Base-by-base conservation (phyloP, 306 rosid species). In the Vigna hirtella region DNA sequence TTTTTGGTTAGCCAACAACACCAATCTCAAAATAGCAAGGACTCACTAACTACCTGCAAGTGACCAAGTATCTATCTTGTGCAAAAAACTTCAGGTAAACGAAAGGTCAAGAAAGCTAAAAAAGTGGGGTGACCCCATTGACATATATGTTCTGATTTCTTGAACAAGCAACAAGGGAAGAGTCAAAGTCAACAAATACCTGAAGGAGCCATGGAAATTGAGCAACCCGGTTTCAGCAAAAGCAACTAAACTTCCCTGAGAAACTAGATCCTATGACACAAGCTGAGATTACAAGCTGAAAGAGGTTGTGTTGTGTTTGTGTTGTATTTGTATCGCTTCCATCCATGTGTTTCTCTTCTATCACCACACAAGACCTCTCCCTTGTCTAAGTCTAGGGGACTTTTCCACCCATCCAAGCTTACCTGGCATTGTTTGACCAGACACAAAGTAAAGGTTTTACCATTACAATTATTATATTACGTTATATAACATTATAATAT, bases 151-250 rank as follows among this genome's bases (percentile, higher is more conserved):
- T 64, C 49, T 64, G 70, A 64, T 36, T 64, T n/a, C 70, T 65
- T 9, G 9, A 38, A 17, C 17, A 67, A 67, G 22, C 73, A 45
- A 67, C 38, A 67, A 67, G 56, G 17, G 14, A 45, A 24, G 56
- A 67, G 56, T 67, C 56, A 67, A 67, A 67, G 73, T 67, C 73
- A 67, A 67, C 56, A 24, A 47, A 22, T 67, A 67, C 73, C 56
- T 43, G 55, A 67, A 18, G 8, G 56, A 67, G 56, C 56, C 56
- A 67, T 45, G 73, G 24, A 22, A 22, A 7, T 13, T 67, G 40
- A 47, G 40, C 3, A 17, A 24, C 36, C 28, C 51, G 2, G 18
- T 12, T 43, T 66, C 53, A 66, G 55, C 12, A 66, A 24, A 67
- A 20, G 36, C 34, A 22, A 45, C 15, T 67, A 45, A 43, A 3